These are phyloP conservation scores for Juglanconis juglandina DNA, from an alignment of 2,329 filamentous ascomycete species.

Conservation along the genomic window DNA sequence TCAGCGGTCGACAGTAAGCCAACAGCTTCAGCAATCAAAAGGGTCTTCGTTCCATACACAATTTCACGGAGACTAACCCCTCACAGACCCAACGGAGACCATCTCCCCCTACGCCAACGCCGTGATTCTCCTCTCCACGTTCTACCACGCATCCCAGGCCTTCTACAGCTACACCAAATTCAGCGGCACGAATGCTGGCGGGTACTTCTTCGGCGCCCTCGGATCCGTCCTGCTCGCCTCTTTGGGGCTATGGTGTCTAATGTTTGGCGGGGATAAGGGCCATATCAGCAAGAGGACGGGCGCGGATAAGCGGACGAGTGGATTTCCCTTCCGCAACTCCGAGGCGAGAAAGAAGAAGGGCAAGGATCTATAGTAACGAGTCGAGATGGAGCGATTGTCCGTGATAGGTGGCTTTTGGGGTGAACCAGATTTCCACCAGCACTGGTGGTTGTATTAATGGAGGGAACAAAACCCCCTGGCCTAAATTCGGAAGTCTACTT, in stretches of 20 bases:
- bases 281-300: slow-evolving; percentile 37
- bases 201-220: slow-evolving; percentile 58
- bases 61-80: not conserved
- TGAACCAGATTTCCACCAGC: not conserved
- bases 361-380: slow-evolving; percentile 14
- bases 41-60: not conserved
- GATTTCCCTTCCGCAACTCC: slow-evolving; percentile 36
- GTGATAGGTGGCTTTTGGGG: not conserved
- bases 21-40: not conserved
- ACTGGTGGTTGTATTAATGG: no score
- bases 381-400: not conserved
- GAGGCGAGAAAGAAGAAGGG: slow-evolving; percentile 31
- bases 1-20: slow-evolving; percentile 40
- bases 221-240: slow-evolving; percentile 56
- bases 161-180: slow-evolving; percentile 69
- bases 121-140: slow-evolving; percentile 60
- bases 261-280: slow-evolving; percentile 37
- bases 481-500: no score
- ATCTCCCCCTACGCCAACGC: slow-evolving; percentile 63
- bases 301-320: slow-evolving; percentile 39
- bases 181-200: slow-evolving; percentile 51
- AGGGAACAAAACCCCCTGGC: no score
- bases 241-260: slow-evolving; percentile 60
- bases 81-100: slow-evolving; percentile 33
- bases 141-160: slow-evolving; percentile 61